These are phyloP conservation scores for Termitomyces sp. DNA, from an alignment of 768 basidiomycete species.

Conservation along the genomic window DNA sequence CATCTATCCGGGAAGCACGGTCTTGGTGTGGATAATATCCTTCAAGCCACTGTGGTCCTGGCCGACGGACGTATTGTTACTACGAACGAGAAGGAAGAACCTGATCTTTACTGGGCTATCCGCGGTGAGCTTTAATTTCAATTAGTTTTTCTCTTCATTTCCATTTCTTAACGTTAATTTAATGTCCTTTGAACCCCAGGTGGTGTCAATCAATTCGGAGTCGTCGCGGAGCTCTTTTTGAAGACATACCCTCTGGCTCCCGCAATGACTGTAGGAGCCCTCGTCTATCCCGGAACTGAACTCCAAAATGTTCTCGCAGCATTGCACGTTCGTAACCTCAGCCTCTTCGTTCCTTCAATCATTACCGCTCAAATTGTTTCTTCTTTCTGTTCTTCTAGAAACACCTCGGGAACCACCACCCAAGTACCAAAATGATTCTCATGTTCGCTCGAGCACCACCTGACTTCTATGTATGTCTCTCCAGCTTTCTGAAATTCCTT, in stretches of 20 bases:
- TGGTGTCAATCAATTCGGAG: conserved; percentile 19
- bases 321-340: conserved; percentile 3
- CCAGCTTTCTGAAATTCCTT: background rate
- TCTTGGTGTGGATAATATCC: conserved; percentile 15
- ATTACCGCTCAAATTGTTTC: background rate
- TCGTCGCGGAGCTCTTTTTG: conserved; percentile 17
- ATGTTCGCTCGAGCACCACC: background rate
- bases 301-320: conserved; percentile 7
- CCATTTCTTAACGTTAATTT: background rate
- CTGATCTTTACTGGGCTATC: conserved; percentile 25
- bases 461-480: background rate
- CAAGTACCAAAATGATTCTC: background rate
- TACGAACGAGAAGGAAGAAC: conserved; percentile 12
- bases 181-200: conserved; percentile 6
- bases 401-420: background rate
- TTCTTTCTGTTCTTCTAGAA: background rate
- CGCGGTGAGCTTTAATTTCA: conserved; percentile 10
- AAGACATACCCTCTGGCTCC: conserved; percentile 9
- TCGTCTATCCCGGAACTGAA: conserved; percentile 14
- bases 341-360: background rate
- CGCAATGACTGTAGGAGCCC: conserved; percentile 5
- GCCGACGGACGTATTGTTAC: conserved; percentile 16
- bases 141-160: background rate
- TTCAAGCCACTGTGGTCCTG: conserved; percentile 17
- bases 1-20: conserved; percentile 6